Percentiles rank a stretch among this genome's conserved stretches.
phyloP scores from a whole-genome alignment of 805 yeast species.

The Metschnikowia gelsemii region DNA sequence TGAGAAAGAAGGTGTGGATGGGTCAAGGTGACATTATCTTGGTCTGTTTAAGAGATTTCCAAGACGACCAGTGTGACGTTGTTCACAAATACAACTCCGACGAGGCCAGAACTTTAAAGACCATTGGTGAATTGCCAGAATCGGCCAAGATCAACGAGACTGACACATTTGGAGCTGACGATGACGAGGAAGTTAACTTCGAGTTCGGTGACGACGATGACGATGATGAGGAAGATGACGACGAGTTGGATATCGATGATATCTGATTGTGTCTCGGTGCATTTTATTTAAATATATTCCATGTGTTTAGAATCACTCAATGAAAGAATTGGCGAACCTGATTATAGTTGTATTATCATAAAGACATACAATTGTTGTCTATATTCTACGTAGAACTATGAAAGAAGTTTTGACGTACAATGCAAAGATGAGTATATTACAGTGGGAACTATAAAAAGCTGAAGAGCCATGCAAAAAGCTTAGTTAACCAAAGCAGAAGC shows the following conservation, averaged over 20 bases:
- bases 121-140: slow-evolving; percentile 96
- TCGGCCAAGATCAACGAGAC: slow-evolving; percentile 96
- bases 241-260: slow-evolving; percentile 88
- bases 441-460: slow-evolving; percentile 9
- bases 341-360: too few species aligned
- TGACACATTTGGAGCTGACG: slow-evolving; percentile 94
- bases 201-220: slow-evolving; percentile 95
- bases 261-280: slow-evolving; percentile 46
- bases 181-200: slow-evolving; percentile 95
- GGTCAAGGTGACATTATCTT: slow-evolving; percentile 96
- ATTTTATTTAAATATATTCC: slow-evolving; percentile 3
- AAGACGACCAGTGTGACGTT: slow-evolving; percentile 97
- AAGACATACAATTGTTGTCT: neutral
- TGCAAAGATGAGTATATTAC: slow-evolving; percentile 17
- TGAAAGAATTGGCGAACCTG: slow-evolving; percentile 1
- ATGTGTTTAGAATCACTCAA: slow-evolving; percentile 3
- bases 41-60: slow-evolving; percentile 96
- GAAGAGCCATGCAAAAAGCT: slow-evolving; percentile 29
- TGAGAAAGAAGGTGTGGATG: slow-evolving; percentile 99
- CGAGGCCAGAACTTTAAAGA: slow-evolving; percentile 95
- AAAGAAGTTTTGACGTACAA: neutral
- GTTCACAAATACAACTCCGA: slow-evolving; percentile 95
- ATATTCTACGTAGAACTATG: neutral
- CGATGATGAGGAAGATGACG: slow-evolving; percentile 70
- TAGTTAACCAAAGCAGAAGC: slow-evolving; percentile 99